These are phyloP conservation scores for Kodamaea ohmeri DNA, from an alignment of 1,139 yeast species.

Conservation along the genomic window DNA sequence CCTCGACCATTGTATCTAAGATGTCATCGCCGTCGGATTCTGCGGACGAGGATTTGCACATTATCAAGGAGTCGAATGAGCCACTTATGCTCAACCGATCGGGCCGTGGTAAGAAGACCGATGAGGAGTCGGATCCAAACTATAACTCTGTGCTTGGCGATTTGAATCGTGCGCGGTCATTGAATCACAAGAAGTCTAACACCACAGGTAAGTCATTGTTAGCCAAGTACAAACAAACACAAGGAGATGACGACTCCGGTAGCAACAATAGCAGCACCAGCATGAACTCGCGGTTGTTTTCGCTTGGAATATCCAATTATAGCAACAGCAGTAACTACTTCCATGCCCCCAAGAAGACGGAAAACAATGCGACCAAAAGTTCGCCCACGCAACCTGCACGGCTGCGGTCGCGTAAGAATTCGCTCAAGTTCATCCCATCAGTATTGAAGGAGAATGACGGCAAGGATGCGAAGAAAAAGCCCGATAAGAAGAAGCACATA, in stretches of 20 bases:
- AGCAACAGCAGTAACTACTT: slow-evolving; percentile 9
- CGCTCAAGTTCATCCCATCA: slow-evolving; percentile 35
- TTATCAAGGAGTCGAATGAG: slow-evolving; percentile 24
- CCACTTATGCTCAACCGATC: slow-evolving; percentile 13
- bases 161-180: slow-evolving; percentile 29
- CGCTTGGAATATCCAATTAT: slow-evolving; percentile 10
- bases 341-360: slow-evolving; percentile 2
- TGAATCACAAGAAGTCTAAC: slow-evolving; percentile 26
- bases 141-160: slow-evolving; percentile 11
- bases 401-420: slow-evolving; percentile 24
- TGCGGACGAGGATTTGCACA: slow-evolving; percentile 25
- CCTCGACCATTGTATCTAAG: slow-evolving; percentile 19
- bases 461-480: slow-evolving; percentile 12
- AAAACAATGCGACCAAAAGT: background rate
- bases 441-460: slow-evolving; percentile 12
- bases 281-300: slow-evolving; percentile 11
- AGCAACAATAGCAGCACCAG: slow-evolving; percentile 10
- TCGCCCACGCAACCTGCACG: slow-evolving; percentile 13
- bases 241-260: slow-evolving; percentile 17
- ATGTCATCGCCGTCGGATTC: slow-evolving; percentile 19
- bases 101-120: background rate
- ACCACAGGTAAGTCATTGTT: slow-evolving; percentile 24
- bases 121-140: background rate
- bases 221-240: slow-evolving; percentile 28
- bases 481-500: slow-evolving; percentile 23